Evolutionary conservation across 371 early-diverging fungal genomes (phyloP).

Genomic region (Phascolomyces articulosus): DNA sequence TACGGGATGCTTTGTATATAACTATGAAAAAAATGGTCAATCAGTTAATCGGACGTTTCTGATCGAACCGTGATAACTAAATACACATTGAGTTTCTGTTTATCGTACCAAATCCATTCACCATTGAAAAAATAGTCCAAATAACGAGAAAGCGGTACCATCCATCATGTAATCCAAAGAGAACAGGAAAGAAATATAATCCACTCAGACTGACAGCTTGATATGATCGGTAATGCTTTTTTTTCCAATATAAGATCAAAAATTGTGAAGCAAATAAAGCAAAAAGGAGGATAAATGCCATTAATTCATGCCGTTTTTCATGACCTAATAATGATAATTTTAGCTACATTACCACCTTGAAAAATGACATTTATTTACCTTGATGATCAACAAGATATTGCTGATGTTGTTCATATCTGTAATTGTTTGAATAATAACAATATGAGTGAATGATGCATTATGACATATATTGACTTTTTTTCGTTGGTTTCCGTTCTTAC

Average conservation of each 20-base stretch:
- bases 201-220: slow-evolving; percentile 75
- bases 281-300: slow-evolving; percentile 79
- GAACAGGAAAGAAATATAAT: slow-evolving; percentile 69
- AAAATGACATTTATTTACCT: slow-evolving; percentile 22
- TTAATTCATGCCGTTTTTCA: slow-evolving; percentile 70
- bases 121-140: slow-evolving; percentile 45
- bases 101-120: slow-evolving; percentile 47
- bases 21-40: slow-evolving; percentile 42
- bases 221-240: slow-evolving; percentile 76
- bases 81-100: neutral
- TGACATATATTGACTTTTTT: neutral
- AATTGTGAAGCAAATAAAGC: slow-evolving; percentile 76
- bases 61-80: neutral
- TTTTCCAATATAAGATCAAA: slow-evolving; percentile 78
- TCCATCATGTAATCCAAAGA: slow-evolving; percentile 55
- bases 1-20: slow-evolving; percentile 59
- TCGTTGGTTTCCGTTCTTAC: slow-evolving; percentile 20
- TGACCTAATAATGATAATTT: slow-evolving; percentile 44
- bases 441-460: too few species aligned
- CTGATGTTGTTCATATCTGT: slow-evolving; percentile 43
- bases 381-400: slow-evolving; percentile 43
- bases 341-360: neutral
- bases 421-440: neutral
- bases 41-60: too few species aligned
- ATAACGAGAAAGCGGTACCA: slow-evolving; percentile 48